A percentile compares a stretch with the other conserved stretches of the same genome.
phyloP scores from a whole-genome alignment of 257 asterid genomes.

The Rauvolfia tetraphylla region DNA sequence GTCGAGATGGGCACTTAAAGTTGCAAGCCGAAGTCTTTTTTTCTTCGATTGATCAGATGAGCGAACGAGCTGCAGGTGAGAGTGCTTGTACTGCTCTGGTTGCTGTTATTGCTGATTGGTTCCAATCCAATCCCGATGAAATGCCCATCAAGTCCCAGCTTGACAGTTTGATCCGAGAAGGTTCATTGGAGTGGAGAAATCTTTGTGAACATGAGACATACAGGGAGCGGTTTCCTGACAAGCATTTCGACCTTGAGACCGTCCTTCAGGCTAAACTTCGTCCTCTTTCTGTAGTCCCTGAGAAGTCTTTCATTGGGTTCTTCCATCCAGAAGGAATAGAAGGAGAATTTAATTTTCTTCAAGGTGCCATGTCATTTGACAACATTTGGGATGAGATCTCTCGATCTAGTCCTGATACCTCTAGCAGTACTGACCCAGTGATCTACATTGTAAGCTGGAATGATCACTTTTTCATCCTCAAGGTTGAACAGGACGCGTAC shows the following conservation, averaged over 20 bases:
- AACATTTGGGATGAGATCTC: slow-evolving; percentile 77
- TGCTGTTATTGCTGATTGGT: slow-evolving; percentile 80
- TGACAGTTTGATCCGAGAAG: slow-evolving; percentile 78
- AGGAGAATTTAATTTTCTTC: slow-evolving; percentile 55
- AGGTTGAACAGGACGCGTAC: slow-evolving; percentile 61
- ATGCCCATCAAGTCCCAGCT: slow-evolving; percentile 84
- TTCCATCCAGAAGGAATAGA: slow-evolving; percentile 69
- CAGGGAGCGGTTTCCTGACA: slow-evolving; percentile 64
- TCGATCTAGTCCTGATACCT: slow-evolving; percentile 19
- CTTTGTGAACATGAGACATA: slow-evolving; percentile 62
- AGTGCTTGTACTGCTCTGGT: slow-evolving; percentile 88
- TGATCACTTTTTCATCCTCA: slow-evolving; percentile 72
- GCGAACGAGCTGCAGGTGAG: slow-evolving; percentile 83
- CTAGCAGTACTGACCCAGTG: slow-evolving; percentile 20
- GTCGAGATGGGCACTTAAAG: slow-evolving; percentile 76
- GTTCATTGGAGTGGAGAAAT: slow-evolving; percentile 82
- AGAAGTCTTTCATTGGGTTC: slow-evolving; percentile 71
- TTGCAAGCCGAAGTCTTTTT: slow-evolving; percentile 65
- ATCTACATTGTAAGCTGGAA: slow-evolving; percentile 82
- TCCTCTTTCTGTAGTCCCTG: slow-evolving; percentile 52
- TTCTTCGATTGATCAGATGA: slow-evolving; percentile 83
- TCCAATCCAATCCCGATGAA: slow-evolving; percentile 44
- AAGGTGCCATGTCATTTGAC: slow-evolving; percentile 79
- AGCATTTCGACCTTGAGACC: slow-evolving; percentile 86
- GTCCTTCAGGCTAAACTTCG: slow-evolving; percentile 63